Base-by-base conservation (phyloP, 1,284 basidiomycete species). In the Austroboletus niveus region DNA sequence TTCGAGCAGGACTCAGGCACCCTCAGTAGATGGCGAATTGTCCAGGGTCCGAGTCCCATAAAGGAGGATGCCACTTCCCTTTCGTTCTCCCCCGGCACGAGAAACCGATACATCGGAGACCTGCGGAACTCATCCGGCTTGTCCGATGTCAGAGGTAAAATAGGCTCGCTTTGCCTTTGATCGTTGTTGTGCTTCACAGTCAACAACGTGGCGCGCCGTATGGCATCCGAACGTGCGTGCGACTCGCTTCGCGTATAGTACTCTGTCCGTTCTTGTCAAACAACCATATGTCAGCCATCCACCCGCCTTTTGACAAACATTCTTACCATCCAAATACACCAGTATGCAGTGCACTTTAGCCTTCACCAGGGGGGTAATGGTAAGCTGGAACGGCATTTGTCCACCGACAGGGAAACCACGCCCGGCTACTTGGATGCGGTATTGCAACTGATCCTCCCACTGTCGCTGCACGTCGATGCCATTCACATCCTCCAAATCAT, bases 391-490 rank as follows among this genome's bases (percentile, higher is more conserved):
- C 0, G 94, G 92, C 48, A 98, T 82, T 14, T 77, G 77, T 20
- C 92, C 88, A 17, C 94, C 94, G 45, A 98, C 83, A 12, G 87
- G 81, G 70, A 94, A 92, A 57, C 82, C 85, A 57, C 89, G 85
- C 12, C 91, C 92, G 31, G 85, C 83, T 27, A 98, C 74, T 1
- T 87, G 81, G 51, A 98, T 87, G 50, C 88, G 74, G 61, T 92
- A 94, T 58, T 92, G 86, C 64, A 98, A 75, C 66, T 97, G 89
- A 53, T 87, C 81, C 55, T 98, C 95, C 95, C 95, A 99, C 60
- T 89, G 85, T 24, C 93, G 77, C 66, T 97, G 91, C 12, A 98
- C 85, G 45, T 94, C 80, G 54, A 98, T 87, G 60, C 86, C 84
- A 63, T 92, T 92, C 5, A 77, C 81, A 54, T 92, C 90, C 53